Percentiles rank a stretch among this genome's conserved stretches.
These are phyloP conservation scores for Isochrysis galbana DNA, from an alignment of 78 protist species.

Conservation along the genomic window DNA sequence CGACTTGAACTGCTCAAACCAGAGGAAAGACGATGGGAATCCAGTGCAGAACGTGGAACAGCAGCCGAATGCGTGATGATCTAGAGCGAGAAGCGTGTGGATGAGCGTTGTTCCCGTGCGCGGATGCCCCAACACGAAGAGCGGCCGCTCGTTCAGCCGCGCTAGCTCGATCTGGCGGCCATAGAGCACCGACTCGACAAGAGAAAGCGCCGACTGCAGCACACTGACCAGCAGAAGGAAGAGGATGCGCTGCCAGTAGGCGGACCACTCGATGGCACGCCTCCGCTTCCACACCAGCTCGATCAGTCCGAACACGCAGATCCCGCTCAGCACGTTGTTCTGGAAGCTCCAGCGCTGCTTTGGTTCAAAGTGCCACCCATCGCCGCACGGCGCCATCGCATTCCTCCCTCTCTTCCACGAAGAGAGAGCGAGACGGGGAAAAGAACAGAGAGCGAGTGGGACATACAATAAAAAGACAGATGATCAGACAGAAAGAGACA, in stretches of 20 bases:
- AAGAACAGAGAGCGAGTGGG: too few relatives aligned
- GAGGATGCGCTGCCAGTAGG: neutral
- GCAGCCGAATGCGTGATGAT: neutral
- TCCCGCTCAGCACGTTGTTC: neutral
- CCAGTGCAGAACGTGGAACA: neutral
- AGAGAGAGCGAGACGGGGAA: too few relatives aligned
- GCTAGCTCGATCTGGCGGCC: neutral
- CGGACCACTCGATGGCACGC: neutral
- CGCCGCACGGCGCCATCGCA: too few relatives aligned
- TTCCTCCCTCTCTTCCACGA: too few relatives aligned
- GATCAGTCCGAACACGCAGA: neutral
- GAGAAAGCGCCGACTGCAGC: neutral
- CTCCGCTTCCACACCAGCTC: neutral
- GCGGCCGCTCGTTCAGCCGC: neutral
- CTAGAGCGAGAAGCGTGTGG: neutral
- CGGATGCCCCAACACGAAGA: slow-evolving; percentile 23
- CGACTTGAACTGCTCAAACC: neutral
- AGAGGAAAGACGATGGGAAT: neutral
- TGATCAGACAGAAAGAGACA: too few relatives aligned
- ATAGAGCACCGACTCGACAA: neutral
- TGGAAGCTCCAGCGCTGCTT: neutral
- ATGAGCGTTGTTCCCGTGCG: slow-evolving; percentile 28
- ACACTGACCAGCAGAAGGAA: neutral
- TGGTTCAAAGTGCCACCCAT: neutral
- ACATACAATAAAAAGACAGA: too few relatives aligned